A percentile compares a stretch with the other conserved stretches of the same genome.
Conservation (phyloP, 768 basidiomycete genomes). For the Boletus fagicola region DNA sequence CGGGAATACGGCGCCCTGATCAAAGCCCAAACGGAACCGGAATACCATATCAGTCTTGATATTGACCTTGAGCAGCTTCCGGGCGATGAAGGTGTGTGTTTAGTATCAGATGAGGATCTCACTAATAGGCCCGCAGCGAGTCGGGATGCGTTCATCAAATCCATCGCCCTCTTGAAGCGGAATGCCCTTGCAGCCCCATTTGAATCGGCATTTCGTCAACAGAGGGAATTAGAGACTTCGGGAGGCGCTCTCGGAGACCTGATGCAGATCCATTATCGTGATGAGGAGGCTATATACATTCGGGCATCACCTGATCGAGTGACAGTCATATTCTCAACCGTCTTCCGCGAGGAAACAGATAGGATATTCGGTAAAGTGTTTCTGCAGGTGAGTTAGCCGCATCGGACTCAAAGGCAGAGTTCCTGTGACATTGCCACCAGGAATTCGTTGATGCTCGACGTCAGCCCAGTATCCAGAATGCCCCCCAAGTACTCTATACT, state of each 20-base stretch:
- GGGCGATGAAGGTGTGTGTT: slow-evolving; percentile 64
- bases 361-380: slow-evolving; percentile 98
- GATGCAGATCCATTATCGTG: slow-evolving; percentile 92
- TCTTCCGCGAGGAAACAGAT: slow-evolving; percentile 97
- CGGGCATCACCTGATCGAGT: slow-evolving; percentile 93
- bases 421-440: slow-evolving; percentile 38
- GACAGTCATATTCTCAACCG: slow-evolving; percentile 95
- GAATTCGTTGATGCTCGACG: slow-evolving; percentile 99
- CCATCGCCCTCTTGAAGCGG: slow-evolving; percentile 83
- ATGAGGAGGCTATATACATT: slow-evolving; percentile 96
- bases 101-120: neutral
- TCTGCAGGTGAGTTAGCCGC: slow-evolving; percentile 66
- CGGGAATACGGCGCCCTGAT: slow-evolving; percentile 82
- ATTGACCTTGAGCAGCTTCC: slow-evolving; percentile 89
- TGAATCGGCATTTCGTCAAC: slow-evolving; percentile 79
- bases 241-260: slow-evolving; percentile 71
- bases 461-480: slow-evolving; percentile 89
- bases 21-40: slow-evolving; percentile 67
- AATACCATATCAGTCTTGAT: slow-evolving; percentile 84
- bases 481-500: slow-evolving; percentile 94
- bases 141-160: slow-evolving; percentile 75
- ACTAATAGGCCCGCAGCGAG: slow-evolving; percentile 51
- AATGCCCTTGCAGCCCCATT: slow-evolving; percentile 95
- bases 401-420: neutral
- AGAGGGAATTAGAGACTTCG: slow-evolving; percentile 79